phyloP scores from a whole-genome alignment of 768 basidiomycete genomes.

The Gyrodon lividus region DNA sequence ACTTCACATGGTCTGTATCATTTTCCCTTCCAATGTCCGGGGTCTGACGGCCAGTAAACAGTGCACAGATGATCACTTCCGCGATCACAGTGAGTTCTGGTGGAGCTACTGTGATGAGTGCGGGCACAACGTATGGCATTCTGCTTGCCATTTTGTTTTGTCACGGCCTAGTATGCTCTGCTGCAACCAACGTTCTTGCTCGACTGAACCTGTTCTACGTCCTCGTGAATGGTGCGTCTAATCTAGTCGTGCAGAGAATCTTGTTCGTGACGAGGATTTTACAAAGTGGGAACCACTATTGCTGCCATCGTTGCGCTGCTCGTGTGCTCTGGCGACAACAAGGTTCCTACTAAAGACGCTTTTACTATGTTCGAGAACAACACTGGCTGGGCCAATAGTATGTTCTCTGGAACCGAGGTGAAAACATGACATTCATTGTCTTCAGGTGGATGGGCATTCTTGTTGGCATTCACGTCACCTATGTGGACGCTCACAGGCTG shows the following conservation, averaged over 20 bases:
- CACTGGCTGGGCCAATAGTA: slow-evolving; percentile 65
- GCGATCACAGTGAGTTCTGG: slow-evolving; percentile 62
- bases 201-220: slow-evolving; percentile 72
- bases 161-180: slow-evolving; percentile 72
- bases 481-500: slow-evolving; percentile 84
- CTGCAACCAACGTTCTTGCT: slow-evolving; percentile 63
- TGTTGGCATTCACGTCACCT: slow-evolving; percentile 68
- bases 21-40: not conserved
- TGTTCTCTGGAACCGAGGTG: slow-evolving; percentile 11
- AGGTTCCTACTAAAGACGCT: slow-evolving; percentile 66
- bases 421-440: not conserved
- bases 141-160: slow-evolving; percentile 59
- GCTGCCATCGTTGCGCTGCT: slow-evolving; percentile 62
- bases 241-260: not conserved
- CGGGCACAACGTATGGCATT: slow-evolving; percentile 68
- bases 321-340: slow-evolving; percentile 52
- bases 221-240: slow-evolving; percentile 53
- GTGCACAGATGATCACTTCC: slow-evolving; percentile 77
- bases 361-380: slow-evolving; percentile 72
- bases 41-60: slow-evolving; percentile 13
- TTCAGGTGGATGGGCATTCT: slow-evolving; percentile 72
- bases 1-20: slow-evolving; percentile 57
- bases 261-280: not conserved
- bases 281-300: slow-evolving; percentile 59
- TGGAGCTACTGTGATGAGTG: slow-evolving; percentile 48